Conservation (phyloP, 495 filamentous ascomycete genomes). For the Daldinia decipiens region DNA sequence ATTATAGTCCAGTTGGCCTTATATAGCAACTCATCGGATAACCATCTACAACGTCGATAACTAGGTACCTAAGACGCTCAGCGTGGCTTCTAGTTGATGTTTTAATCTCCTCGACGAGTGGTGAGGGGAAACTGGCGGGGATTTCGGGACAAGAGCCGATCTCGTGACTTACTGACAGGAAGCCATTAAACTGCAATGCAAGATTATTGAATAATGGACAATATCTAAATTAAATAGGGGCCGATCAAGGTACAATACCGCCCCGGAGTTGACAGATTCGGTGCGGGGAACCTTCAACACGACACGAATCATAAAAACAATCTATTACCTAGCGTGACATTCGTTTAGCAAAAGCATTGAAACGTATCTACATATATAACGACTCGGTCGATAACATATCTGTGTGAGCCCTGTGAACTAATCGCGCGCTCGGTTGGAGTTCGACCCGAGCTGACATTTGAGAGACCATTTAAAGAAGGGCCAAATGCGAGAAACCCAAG, state of each 20-base stretch:
- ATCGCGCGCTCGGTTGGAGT: conserved; percentile 21
- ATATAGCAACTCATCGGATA: not conserved
- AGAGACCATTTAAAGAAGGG: not conserved
- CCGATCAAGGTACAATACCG: not conserved
- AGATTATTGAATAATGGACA: not conserved
- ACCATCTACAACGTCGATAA: too few relatives aligned
- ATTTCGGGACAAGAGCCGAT: conserved; percentile 29
- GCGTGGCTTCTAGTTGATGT: not conserved
- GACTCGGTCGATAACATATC: conserved; percentile 5
- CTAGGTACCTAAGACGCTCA: not conserved
- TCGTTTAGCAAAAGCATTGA: conserved; percentile 21
- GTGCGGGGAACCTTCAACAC: conserved; percentile 33
- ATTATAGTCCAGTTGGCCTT: not conserved
- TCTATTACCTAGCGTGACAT: conserved; percentile 23
- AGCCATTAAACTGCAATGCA: not conserved
- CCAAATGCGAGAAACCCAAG: not conserved
- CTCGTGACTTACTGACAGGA: conserved; percentile 1
- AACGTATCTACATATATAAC: conserved; percentile 11
- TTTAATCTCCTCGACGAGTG: not conserved
- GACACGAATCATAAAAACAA: conserved; percentile 19
- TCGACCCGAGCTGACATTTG: conserved; percentile 11
- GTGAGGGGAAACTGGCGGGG: conserved; percentile 27
- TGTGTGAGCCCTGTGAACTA: not conserved
- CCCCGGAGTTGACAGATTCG: not conserved
- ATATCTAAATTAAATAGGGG: not conserved